phyloP scores from a whole-genome alignment of 2,329 filamentous ascomycete species.

The Coniochaeta ligniaria region DNA sequence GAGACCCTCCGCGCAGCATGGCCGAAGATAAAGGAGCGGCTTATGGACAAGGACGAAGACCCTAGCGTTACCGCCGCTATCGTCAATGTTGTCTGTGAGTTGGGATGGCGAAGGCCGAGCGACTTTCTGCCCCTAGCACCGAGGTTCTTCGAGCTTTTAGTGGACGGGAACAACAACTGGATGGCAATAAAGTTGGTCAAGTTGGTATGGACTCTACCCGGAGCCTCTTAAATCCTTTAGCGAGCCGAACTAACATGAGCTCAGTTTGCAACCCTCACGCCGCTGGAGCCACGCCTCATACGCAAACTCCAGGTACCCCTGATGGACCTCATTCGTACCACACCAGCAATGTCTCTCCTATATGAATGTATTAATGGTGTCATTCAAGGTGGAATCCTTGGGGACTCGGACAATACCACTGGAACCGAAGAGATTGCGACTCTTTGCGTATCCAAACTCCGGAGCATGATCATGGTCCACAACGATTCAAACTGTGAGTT shows the following conservation, averaged over 20 bases:
- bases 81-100: slow-evolving; percentile 92
- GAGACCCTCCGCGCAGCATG: slow-evolving; percentile 88
- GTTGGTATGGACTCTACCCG: slow-evolving; percentile 46
- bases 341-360: slow-evolving; percentile 92
- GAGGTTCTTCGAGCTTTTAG: slow-evolving; percentile 82
- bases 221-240: background rate
- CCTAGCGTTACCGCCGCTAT: slow-evolving; percentile 91
- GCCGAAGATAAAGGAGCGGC: slow-evolving; percentile 93
- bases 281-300: slow-evolving; percentile 82
- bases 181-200: slow-evolving; percentile 99
- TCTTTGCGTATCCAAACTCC: slow-evolving; percentile 84
- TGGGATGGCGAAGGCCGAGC: slow-evolving; percentile 87
- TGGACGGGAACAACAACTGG: slow-evolving; percentile 95
- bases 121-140: slow-evolving; percentile 92
- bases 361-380: slow-evolving; percentile 99
- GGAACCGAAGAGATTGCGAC: slow-evolving; percentile 89
- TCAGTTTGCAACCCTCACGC: slow-evolving; percentile 89
- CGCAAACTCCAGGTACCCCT: slow-evolving; percentile 87
- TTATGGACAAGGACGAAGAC: slow-evolving; percentile 87
- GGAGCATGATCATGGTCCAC: slow-evolving; percentile 90
- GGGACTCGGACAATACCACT: slow-evolving; percentile 68
- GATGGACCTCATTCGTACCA: slow-evolving; percentile 88
- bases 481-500: slow-evolving; percentile 84
- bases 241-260: slow-evolving; percentile 12
- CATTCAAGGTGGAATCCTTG: slow-evolving; percentile 90